Conservation (phyloP, 2,329 filamentous ascomycete genomes). For the Cladosporium sp. region DNA sequence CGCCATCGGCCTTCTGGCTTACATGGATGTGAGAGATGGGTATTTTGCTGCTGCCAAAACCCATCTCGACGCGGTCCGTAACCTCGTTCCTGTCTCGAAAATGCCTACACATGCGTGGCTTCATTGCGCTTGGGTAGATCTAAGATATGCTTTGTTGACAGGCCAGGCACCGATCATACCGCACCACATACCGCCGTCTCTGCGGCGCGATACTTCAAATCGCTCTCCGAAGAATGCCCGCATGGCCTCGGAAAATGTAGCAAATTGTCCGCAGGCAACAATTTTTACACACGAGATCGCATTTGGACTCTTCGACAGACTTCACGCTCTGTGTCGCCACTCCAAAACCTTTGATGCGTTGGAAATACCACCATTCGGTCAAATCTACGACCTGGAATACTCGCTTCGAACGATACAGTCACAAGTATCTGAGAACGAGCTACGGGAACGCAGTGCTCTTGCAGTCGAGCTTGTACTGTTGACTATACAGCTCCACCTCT, state of each 20-base stretch:
- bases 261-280: not conserved
- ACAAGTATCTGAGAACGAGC: not conserved
- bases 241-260: not conserved
- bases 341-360: not conserved
- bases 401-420: not conserved
- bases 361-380: constrained; percentile 10
- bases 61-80: not conserved
- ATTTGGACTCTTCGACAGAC: constrained; percentile 9
- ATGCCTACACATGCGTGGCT: not conserved
- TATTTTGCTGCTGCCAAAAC: not conserved
- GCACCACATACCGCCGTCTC: not conserved
- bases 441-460: not conserved
- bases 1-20: not conserved
- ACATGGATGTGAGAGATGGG: not conserved
- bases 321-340: constrained; percentile 9
- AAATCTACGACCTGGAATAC: constrained; percentile 12
- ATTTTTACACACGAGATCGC: not conserved
- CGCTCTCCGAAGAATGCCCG: not conserved
- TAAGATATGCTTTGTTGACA: constrained; percentile 4
- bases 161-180: not conserved
- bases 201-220: not conserved
- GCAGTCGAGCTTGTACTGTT: not conserved
- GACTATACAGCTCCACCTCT: not conserved
- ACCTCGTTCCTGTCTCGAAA: not conserved
- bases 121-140: constrained; percentile 1